Percentiles rank a stretch among this genome's conserved stretches.
phyloP scores from a whole-genome alignment of 352 stramenopile genomes.

The Phytopythium kandeliae region DNA sequence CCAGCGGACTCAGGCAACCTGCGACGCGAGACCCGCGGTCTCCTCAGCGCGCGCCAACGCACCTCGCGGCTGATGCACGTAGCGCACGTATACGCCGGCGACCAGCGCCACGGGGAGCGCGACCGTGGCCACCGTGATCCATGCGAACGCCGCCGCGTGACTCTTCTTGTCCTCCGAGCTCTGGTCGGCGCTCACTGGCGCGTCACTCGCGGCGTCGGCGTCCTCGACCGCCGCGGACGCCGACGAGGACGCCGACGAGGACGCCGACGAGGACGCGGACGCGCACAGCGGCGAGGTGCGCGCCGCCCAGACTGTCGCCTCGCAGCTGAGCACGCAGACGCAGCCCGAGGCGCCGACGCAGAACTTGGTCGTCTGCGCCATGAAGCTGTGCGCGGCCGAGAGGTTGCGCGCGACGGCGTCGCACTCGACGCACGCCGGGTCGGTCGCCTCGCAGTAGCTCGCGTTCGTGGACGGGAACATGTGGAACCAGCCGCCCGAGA shows the following conservation, averaged over 20 bases:
- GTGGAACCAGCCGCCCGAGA: conserved; percentile 34
- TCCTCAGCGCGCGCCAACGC: no score
- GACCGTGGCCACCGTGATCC: conserved; percentile 5
- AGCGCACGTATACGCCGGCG: conserved; percentile 10
- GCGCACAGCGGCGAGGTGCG: conserved; percentile 15
- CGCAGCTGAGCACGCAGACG: conserved; percentile 48
- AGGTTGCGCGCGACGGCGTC: conserved; percentile 31
- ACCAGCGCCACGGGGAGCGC: conserved; percentile 1
- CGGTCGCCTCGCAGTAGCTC: conserved; percentile 40
- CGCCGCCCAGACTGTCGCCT: conserved; percentile 21
- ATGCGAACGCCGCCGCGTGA: background rate
- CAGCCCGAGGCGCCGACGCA: conserved; percentile 32
- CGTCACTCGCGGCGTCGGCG: background rate
- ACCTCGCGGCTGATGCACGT: conserved; percentile 20
- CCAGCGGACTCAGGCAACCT: no score
- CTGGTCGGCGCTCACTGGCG: background rate
- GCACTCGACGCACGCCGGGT: conserved; percentile 37
- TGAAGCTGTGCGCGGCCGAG: conserved; percentile 25
- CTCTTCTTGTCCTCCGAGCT: conserved; percentile 1
- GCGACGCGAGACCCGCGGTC: no score
- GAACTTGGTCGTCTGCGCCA: conserved; percentile 45
- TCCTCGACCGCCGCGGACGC: background rate
- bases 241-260: conserved; percentile 4
- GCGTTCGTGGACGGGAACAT: conserved; percentile 37
- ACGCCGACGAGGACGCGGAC: conserved; percentile 1